A percentile compares a stretch with the other conserved stretches of the same genome.
Conservation (phyloP, 1,284 basidiomycete species). For the Ganoderma lucidum region DNA sequence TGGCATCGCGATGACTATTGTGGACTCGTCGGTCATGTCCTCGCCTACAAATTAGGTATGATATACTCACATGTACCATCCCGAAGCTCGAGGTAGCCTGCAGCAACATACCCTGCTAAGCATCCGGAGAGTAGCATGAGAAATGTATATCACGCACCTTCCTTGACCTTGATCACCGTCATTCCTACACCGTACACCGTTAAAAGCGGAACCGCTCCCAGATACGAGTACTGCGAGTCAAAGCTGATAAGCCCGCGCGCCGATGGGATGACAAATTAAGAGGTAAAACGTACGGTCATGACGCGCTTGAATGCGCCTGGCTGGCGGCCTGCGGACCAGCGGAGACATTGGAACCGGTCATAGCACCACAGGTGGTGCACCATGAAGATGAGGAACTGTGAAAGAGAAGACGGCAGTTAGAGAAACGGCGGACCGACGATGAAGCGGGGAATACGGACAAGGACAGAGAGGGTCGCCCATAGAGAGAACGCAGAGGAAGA, state of each 20-base stretch:
- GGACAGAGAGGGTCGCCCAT: constrained; percentile 71
- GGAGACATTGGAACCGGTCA: constrained; percentile 74
- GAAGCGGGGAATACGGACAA: constrained; percentile 51
- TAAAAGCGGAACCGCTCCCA: constrained; percentile 68
- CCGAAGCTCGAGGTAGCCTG: constrained; percentile 52
- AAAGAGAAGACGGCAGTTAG: not conserved
- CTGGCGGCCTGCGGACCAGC: constrained; percentile 73
- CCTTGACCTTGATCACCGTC: constrained; percentile 70
- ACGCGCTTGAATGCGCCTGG: constrained; percentile 82
- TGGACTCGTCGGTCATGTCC: not conserved
- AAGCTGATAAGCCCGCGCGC: not conserved
- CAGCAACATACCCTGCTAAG: not conserved
- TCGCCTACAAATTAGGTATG: not conserved
- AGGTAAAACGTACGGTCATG: constrained; percentile 68
- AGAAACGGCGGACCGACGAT: not conserved
- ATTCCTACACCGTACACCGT: constrained; percentile 66
- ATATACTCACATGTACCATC: constrained; percentile 35
- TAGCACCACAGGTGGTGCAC: constrained; percentile 77
- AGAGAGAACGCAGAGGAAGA: constrained; percentile 74
- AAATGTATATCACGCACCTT: constrained; percentile 54
- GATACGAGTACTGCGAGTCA: constrained; percentile 70
- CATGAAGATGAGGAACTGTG: constrained; percentile 71
- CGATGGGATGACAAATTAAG: not conserved
- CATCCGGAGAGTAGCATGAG: not conserved
- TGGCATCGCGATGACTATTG: constrained; percentile 62